Base-by-base conservation (phyloP, 805 yeast genomes). In the Ogataea nitratoaversa region DNA sequence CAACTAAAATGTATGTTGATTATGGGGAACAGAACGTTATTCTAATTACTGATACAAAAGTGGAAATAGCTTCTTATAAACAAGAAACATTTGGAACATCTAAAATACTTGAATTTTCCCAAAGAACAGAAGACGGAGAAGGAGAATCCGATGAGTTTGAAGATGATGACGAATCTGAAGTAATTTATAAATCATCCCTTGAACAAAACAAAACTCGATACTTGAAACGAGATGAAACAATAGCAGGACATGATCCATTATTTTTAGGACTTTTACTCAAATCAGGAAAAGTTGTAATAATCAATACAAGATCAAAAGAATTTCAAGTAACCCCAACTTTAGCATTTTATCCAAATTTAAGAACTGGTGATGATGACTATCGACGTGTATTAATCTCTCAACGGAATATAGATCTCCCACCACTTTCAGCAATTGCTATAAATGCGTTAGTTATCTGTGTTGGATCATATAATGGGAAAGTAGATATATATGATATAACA, bases 381-480 rank as follows among this genome's bases (percentile, higher is more conserved):
- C 47, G 43, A 29, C 35, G 49, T 17, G 48, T 38, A 12, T 17
- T 40, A 29, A 23, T 27, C 19, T 27, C 42, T 29, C 39, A 44
- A 7, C 41, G 40, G 9, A 41, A 44, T 34, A 34, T 58, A 46
- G 55, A 52, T 22, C 32, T 55, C 7, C 67, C 60, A 1, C 56
- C 58, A 4, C 38, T 61, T 9, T 54, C 59, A 2, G 54, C 60
- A 17, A 41, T 62, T 2, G 51, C 56, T 3, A 34, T 65, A 12
- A 62, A 54, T 36, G 47, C 64, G 1, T 30, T 55, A 32, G 54
- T 63, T 7, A 40, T 57, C 18, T 51, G 67, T 8, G 59, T 72
- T 7, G 72, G 74, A 0, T 70, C 71, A 2, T 65, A 57, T 42
- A 64, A 68, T 43, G 78, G 78, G 2, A 59, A 57, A 36, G 58